Evolutionary conservation across 1,284 basidiomycete genomes (phyloP).

Genomic region (Irpex sp.): DNA sequence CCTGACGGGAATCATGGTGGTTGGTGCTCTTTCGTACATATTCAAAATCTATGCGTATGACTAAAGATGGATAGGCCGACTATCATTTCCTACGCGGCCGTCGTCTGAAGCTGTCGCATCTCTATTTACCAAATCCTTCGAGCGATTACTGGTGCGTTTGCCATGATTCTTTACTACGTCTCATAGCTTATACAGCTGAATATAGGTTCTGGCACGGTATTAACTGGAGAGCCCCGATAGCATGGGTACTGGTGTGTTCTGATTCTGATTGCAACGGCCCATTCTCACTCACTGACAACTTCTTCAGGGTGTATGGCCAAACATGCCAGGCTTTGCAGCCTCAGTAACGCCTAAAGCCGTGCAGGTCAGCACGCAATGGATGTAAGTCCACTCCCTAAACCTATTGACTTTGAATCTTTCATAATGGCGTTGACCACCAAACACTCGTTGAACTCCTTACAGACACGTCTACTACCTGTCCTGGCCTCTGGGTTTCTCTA

Average conservation of each 20-base stretch:
- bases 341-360: conserved; percentile 19
- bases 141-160: conserved; percentile 28
- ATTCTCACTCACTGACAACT: neutral
- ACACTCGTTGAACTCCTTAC: neutral
- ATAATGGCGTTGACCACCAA: neutral
- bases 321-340: conserved; percentile 26
- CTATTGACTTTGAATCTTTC: neutral
- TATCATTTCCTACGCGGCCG: conserved; percentile 24
- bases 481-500: conserved; percentile 26
- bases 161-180: neutral
- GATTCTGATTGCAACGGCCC: neutral
- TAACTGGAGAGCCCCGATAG: conserved; percentile 28
- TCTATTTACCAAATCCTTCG: conserved; percentile 20
- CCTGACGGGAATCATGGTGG: conserved; percentile 30
- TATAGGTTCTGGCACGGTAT: conserved; percentile 27
- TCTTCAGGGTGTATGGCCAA: conserved; percentile 27
- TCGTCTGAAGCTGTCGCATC: conserved; percentile 25
- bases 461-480: conserved; percentile 29
- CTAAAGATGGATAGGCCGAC: conserved; percentile 17
- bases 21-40: conserved; percentile 12
- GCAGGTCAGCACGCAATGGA: conserved; percentile 22
- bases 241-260: conserved; percentile 25
- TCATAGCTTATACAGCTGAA: neutral
- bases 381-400: conserved; percentile 14
- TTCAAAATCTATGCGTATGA: neutral